Percentiles rank a stretch among this genome's conserved stretches.
These are phyloP conservation scores for Acrocalymma vagum DNA, from an alignment of 2,329 filamentous ascomycete species.

Conservation along the genomic window DNA sequence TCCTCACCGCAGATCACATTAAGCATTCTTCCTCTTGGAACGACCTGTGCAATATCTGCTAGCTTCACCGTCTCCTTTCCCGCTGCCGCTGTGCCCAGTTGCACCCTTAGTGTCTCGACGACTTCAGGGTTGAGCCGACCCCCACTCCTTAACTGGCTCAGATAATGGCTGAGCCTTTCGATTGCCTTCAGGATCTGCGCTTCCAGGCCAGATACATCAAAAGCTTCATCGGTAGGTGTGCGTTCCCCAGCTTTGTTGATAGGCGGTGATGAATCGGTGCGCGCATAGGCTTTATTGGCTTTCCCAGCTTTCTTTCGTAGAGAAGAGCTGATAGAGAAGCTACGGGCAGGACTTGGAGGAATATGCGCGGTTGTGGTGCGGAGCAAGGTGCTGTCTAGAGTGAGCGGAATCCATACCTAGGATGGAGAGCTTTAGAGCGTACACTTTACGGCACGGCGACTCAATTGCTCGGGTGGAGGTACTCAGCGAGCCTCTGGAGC, in stretches of 20 bases:
- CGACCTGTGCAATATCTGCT: slow-evolving; percentile 71
- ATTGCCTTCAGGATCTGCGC: slow-evolving; percentile 63
- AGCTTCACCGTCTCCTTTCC: slow-evolving; percentile 62
- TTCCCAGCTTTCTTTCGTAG: slow-evolving; percentile 64
- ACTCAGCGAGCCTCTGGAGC: slow-evolving; percentile 20
- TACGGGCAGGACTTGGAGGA: slow-evolving; percentile 17
- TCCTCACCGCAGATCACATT: slow-evolving; percentile 71
- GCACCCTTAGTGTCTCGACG: slow-evolving; percentile 69
- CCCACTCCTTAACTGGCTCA: slow-evolving; percentile 69
- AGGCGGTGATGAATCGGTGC: slow-evolving; percentile 44
- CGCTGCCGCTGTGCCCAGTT: slow-evolving; percentile 56
- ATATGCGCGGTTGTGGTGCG: slow-evolving; percentile 16
- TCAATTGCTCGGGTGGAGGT: slow-evolving; percentile 29
- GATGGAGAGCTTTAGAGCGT: slow-evolving; percentile 16
- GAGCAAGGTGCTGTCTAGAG: slow-evolving; percentile 16
- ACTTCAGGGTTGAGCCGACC: slow-evolving; percentile 69
- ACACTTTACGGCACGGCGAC: slow-evolving; percentile 33
- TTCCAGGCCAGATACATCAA: slow-evolving; percentile 68
- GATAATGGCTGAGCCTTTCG: slow-evolving; percentile 66
- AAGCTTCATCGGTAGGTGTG: slow-evolving; percentile 62
- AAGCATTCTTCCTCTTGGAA: slow-evolving; percentile 69
- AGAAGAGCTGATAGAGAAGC: slow-evolving; percentile 53
- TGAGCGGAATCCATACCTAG: slow-evolving; percentile 7
- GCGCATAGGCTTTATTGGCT: slow-evolving; percentile 51
- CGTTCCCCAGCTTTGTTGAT: slow-evolving; percentile 25